A percentile compares a stretch with the other conserved stretches of the same genome.
Evolutionary conservation across 257 asterid species (phyloP).

Genomic region (Penstemon barbatus): DNA sequence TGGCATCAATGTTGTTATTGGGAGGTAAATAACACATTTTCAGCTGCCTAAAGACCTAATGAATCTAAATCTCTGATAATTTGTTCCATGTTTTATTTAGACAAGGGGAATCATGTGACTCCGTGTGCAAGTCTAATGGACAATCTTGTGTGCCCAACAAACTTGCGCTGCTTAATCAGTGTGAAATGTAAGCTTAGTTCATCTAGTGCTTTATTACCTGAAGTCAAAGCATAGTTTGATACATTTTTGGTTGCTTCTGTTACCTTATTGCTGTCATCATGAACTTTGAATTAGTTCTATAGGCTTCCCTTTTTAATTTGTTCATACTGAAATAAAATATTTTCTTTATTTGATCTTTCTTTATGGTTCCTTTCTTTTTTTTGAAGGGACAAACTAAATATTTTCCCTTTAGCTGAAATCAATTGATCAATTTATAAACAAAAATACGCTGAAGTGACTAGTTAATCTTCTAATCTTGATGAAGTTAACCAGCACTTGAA

Average conservation of each 20-base stretch:
- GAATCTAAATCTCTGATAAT: constrained; percentile 26
- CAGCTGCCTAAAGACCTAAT: constrained; percentile 11
- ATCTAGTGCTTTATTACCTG: constrained; percentile 12
- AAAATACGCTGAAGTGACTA: background rate
- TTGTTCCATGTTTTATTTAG: constrained; percentile 38
- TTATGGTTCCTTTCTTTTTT: background rate
- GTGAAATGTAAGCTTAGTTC: constrained; percentile 64
- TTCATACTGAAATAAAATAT: background rate
- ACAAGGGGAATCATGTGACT: constrained; percentile 89
- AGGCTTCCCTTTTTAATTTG: background rate
- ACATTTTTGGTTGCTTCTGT: background rate
- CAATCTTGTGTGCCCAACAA: constrained; percentile 93
- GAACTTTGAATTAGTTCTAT: background rate
- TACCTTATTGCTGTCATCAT: background rate
- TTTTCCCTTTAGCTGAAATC: background rate
- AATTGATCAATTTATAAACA: background rate
- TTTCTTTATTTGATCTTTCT: background rate
- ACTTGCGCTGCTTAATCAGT: constrained; percentile 71
- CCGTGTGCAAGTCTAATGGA: constrained; percentile 71
- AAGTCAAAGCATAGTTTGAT: constrained; percentile 6
- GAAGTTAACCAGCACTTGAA: background rate
- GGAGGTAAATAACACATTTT: constrained; percentile 49
- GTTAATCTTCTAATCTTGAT: background rate
- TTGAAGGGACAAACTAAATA: background rate
- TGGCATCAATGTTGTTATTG: constrained; percentile 70